Base-by-base conservation (phyloP, 2,329 filamentous ascomycete genomes). In the Ceratocystis destructans region DNA sequence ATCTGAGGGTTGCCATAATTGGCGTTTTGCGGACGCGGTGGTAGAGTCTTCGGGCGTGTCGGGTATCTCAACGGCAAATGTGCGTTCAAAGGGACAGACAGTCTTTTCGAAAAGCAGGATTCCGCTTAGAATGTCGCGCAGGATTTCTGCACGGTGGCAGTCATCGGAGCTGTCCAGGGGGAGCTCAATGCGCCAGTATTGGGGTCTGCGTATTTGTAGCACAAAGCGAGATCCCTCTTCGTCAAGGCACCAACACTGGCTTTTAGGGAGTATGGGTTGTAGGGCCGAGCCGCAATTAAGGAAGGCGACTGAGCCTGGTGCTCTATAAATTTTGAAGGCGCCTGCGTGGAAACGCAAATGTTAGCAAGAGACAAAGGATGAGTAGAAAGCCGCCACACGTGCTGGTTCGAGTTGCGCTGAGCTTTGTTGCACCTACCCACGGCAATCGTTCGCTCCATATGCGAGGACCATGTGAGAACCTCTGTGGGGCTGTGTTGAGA, bases 161-260 rank as follows among this genome's bases (percentile, higher is more conserved):
- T 93, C 87, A 25, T 87, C 83, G 1, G 82, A 77, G 22, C 64
- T 68, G 44, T 76, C 71, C 64, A 73, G 70, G 0, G 90, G 89
- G 5, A 96, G 77, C 73, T 96, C 92, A 71, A 96, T 94, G 69
- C 92, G 86, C 82, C 94, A 96, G 74, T 94, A 96, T 55, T 88
- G 87, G 37, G 92, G 87, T 57, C 87, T 84, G 25, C 90, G 82
- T 70, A 95, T 90, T 70, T 92, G 88, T 68, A 96, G 77, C n/a
- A 96, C 88, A 71, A 96, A 96, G 71, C 87, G 83, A 74, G 79
- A 90, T 50, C 87, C 87, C 66, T 86, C 82, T 67, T 90, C 88
- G 74, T 95, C 89, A 41, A 96, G 88, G 74, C 89, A 95, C 92
- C 92, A 96, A 73, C 89, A 95, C 75, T 96, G 91, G 67, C 90